Base-by-base conservation (phyloP, 176 grass and related monocot genomes). In the Musa schizocarpa region DNA sequence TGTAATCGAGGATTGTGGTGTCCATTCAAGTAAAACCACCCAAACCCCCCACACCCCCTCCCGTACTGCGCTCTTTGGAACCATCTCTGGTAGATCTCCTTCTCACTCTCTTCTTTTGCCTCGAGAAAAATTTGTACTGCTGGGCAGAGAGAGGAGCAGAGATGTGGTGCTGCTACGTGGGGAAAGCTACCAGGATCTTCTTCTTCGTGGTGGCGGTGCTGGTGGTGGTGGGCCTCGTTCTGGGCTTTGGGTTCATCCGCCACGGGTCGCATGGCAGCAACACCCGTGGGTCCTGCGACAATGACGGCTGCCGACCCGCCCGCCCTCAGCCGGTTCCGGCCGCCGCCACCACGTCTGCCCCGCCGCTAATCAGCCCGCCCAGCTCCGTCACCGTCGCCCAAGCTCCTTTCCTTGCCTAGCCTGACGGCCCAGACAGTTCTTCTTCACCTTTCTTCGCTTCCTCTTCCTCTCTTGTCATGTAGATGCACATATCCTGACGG, bases 141-240 rank as follows among this genome's bases (percentile, higher is more conserved):
- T 43, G 34, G 34, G 34, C 34, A 16, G 53, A 9, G 52, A 12
- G 21, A 13, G 13, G 21, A 55, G 9, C 16, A 6, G 53, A 21
- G 72, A 74, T 43, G 13, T 56, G 26, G 69, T 72, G 52, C 89
- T 96, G 89, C 85, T 96, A 90, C 79, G 89, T 96, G 9, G 92
- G 92, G 43, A 96, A 89, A 83, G 92, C 92, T 43, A 96, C 92
- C 77, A 96, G 89, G 83, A 88, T 96, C 85, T 96, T 96, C 92
- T 53, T 96, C 56, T 69, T 63, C 68, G 72, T 89, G 71, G 68
- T 92, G 9, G 81, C 73, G 20, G 53, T 78, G 62, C 85, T 96
- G 80, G 79, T 88, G 58, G 68, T 88, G 61, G 73, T 80, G 3
- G 75, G 83, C 49, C 50, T 96, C 70, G 69, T 86, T 73, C 77